Percentiles rank a stretch among this genome's conserved stretches.
Conservation (phyloP, 2,329 filamentous ascomycete genomes). For the Penicillium sp. region DNA sequence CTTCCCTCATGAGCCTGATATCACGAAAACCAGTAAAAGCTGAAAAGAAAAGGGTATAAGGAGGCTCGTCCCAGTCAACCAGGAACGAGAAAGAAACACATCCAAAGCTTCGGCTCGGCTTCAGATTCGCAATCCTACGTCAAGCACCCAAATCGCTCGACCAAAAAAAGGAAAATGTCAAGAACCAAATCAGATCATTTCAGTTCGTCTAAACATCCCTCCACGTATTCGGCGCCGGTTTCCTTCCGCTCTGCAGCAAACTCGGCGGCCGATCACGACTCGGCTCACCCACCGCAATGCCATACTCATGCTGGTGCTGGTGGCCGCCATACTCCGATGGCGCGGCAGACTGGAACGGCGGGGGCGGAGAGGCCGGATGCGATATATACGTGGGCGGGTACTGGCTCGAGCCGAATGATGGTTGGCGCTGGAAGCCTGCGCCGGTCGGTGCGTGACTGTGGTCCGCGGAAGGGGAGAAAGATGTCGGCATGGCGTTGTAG, state of each 20-base stretch:
- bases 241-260: constrained; percentile 43
- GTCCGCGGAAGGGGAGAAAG: constrained; percentile 17
- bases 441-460: constrained; percentile 5
- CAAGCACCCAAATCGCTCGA: no score
- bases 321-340: constrained; percentile 12
- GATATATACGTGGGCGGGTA: constrained; percentile 26
- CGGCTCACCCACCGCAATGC: constrained; percentile 14
- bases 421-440: constrained; percentile 27
- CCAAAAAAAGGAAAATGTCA: background rate
- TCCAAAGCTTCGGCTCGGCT: no score
- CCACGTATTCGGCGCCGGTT: constrained; percentile 37
- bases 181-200: background rate
- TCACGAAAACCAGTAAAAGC: background rate
- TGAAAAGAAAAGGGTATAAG: background rate
- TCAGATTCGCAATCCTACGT: no score
- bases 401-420: constrained; percentile 27
- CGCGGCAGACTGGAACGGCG: constrained; percentile 28
- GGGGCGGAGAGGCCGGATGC: constrained; percentile 33
- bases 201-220: constrained; percentile 32
- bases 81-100: no score
- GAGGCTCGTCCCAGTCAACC: background rate
- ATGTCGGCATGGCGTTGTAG: constrained; percentile 26
- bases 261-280: constrained; percentile 40
- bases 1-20: constrained; percentile 2
- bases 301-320: constrained; percentile 1